Base-by-base conservation (phyloP, 192 early-diverging fungal genomes). In the Martensiomyces pterosporus region DNA sequence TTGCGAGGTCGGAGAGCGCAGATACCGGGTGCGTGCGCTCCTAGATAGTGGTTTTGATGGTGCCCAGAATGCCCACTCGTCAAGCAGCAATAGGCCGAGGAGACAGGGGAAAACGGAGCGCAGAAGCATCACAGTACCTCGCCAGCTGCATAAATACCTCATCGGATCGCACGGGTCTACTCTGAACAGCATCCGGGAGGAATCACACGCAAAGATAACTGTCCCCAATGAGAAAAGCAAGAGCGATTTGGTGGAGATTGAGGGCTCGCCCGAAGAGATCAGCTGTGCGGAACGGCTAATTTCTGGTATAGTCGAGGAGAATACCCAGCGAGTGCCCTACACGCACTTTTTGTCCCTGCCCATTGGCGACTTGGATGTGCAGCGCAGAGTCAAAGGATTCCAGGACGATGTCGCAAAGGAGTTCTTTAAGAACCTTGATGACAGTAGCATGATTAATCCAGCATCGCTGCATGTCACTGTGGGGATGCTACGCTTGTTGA, bases 281-380 rank as follows among this genome's bases (percentile, higher is more conserved):
- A 9, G 10, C 3, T 55, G 33, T 19, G 57, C 65, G 4, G 24
- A 43, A 10, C 36, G 43, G n/a, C 33, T 55, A 1, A 60, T 68
- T 19, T 13, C n/a, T 6, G 14, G 61, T 12, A n/a, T 61, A 9
- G 45, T 61, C 2, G 24, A 47, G 9, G 43, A 50, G 12, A 47
- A 52, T 22, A 48, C 51, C 14, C 49, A 45, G 23, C 59, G 21
- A 8, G 40, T 52, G 9, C 47, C 67, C 0, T 71, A 64, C 25
- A 71, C 67, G 24, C 67, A 71, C 24, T 71, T 71, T 49, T 46
- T 71, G 1, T 64, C 60, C 5, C 34, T 71, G 37, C 67, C 67
- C 4, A 40, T 71, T 5, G 4, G 40, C 16, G 52, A 57, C 23
- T 6, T 32, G 6, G 56, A 46, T 27, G 49, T 71, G 13, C 67